Base-by-base conservation (phyloP, 306 rosid genomes). In the Trifolium fragiferum region DNA sequence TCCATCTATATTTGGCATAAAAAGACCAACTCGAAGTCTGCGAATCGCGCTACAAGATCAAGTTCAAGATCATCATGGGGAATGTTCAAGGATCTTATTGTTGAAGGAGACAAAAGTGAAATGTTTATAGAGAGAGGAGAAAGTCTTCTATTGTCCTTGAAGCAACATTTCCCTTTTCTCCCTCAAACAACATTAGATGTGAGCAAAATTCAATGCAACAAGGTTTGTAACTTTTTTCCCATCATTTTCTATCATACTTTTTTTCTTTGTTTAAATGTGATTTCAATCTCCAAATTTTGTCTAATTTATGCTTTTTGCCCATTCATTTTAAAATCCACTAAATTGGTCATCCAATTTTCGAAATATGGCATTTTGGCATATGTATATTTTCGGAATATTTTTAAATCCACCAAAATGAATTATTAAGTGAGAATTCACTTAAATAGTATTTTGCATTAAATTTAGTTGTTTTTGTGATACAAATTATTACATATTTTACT, bases 161-260 rank as follows among this genome's bases (percentile, higher is more conserved):
- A 87, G 83, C 92, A 91, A 71, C 88, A 90, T 30, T 90, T 89
- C 80, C 91, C 97, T 0, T 84, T 87, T 83, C 98, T 93, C 75
- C 92, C 97, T 68, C 98, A 93, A 85, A 85, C 98, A 47, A 16
- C 92, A 68, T 78, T 93, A 5, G 98, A 93, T 43, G 85, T 78
- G 78, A 88, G 84, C 87, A 93, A 93, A 86, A 93, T 93, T 76
- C 98, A 93, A 81, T 75, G 83, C 86, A 93, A 93, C 75, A 93
- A 91, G 97, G 98, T 91, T 43, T 55, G 54, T 33, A 2, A 5
- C 33, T 44, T 40, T 43, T 23, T 6, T 60, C 68, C 10, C 35
- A 20, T 69, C 37, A 27, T 60, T 16, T 46, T 10, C 27, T 41
- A 20, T 30, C 4, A 18, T 62, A 14, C 33, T 33, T 8, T 37